Evolutionary conservation across 805 yeast genomes (phyloP).

Genomic region (Saturnispora bothae): DNA sequence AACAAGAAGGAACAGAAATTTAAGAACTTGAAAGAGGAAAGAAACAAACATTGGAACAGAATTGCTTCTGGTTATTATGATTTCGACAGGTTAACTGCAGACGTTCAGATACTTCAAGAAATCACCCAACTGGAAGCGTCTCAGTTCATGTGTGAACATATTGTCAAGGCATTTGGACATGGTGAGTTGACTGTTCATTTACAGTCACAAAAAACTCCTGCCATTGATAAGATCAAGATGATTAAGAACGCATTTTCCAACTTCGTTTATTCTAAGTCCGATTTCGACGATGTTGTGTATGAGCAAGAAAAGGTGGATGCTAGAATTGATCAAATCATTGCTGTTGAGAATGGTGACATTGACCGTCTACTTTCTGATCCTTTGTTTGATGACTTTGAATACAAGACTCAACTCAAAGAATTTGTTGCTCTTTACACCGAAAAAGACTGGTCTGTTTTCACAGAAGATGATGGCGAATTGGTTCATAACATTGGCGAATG

Average conservation of each 20-base stretch:
- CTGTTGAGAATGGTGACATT: conserved; percentile 8
- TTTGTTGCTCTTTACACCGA: conserved; percentile 6
- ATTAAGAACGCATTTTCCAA: conserved; percentile 22
- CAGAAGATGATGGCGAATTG: conserved; percentile 28
- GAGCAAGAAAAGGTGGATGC: conserved; percentile 16
- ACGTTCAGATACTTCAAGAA: conserved; percentile 44
- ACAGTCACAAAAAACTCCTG: conserved; percentile 37
- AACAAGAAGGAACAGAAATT: conserved; percentile 57
- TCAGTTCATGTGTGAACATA: conserved; percentile 25
- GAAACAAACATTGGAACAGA: conserved; percentile 48
- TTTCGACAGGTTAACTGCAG: conserved; percentile 46
- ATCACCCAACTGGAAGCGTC: conserved; percentile 47
- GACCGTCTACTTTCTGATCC: conserved; percentile 12
- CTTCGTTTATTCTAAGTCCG: conserved; percentile 20
- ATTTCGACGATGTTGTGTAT: conserved; percentile 21
- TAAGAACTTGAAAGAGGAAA: conserved; percentile 75
- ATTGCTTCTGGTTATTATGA: conserved; percentile 74
- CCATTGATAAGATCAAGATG: conserved; percentile 16
- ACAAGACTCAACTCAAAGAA: conserved; percentile 10
- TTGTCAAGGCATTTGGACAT: conserved; percentile 21
- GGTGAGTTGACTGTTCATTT: conserved; percentile 51
- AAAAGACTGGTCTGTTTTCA: conserved; percentile 10
- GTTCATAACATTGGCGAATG: conserved; percentile 41
- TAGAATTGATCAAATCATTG: conserved; percentile 9
- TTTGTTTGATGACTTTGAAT: conserved; percentile 15